phyloP scores from a whole-genome alignment of 2,329 filamentous ascomycete genomes.

The Fusarium protoensiforme region DNA sequence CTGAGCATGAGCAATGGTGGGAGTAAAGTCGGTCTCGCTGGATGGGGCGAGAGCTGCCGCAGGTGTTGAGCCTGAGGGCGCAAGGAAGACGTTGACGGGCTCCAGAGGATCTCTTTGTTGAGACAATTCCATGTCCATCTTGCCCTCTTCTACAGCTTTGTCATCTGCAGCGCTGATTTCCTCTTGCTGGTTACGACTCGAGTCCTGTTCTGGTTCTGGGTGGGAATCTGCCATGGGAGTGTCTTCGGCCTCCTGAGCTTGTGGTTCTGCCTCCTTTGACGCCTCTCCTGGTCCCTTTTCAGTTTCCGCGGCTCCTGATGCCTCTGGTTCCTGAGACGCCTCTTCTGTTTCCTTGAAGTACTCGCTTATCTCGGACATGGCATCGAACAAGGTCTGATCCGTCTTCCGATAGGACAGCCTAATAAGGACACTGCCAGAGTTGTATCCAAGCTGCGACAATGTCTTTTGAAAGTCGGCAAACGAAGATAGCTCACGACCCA shows the following conservation, averaged over 20 bases:
- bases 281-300: slow-evolving; percentile 15
- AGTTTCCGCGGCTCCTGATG: slow-evolving; percentile 3
- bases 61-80: slow-evolving; percentile 79
- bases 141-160: slow-evolving; percentile 20
- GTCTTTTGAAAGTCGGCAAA: slow-evolving; percentile 91
- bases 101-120: slow-evolving; percentile 50
- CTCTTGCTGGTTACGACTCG: slow-evolving; percentile 7
- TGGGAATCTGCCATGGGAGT: slow-evolving; percentile 38
- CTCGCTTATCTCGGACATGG: slow-evolving; percentile 81
- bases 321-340: slow-evolving; percentile 23
- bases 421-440: slow-evolving; percentile 83
- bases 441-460: slow-evolving; percentile 86
- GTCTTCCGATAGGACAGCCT: slow-evolving; percentile 81
- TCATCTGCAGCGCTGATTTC: slow-evolving; percentile 23
- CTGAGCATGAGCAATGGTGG: slow-evolving; percentile 79
- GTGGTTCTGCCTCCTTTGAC: slow-evolving; percentile 9
- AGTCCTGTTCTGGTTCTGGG: slow-evolving; percentile 4
- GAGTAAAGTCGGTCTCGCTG: slow-evolving; percentile 81
- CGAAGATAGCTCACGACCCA: slow-evolving; percentile 80
- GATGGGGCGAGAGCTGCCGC: slow-evolving; percentile 75
- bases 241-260: slow-evolving; percentile 26
- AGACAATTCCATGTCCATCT: slow-evolving; percentile 37
- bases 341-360: slow-evolving; percentile 72
- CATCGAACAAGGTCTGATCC: slow-evolving; percentile 82
- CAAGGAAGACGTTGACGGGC: slow-evolving; percentile 79